Percentiles rank a stretch among this genome's conserved stretches.
Conservation (phyloP, 2,329 filamentous ascomycete genomes). For the Dactylellina cionopaga region DNA sequence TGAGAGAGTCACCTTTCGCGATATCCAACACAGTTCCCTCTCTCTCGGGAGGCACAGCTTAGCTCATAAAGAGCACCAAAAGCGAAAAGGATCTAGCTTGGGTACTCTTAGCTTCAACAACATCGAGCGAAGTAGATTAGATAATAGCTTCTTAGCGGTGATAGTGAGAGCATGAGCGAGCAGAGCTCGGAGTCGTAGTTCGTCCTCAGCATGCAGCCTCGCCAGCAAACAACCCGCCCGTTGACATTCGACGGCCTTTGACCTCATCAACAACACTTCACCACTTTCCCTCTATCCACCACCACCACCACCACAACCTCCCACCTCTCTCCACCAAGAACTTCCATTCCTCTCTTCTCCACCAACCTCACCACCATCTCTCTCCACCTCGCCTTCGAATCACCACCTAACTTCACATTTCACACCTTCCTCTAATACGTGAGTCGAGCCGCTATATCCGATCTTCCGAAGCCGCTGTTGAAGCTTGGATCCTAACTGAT, state of each 20-base stretch:
- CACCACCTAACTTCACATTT: slow-evolving; percentile 9
- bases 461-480: not conserved
- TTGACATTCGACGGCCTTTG: not conserved
- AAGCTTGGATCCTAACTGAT: slow-evolving; percentile 17
- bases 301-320: not conserved
- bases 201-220: not conserved
- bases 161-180: too few species aligned
- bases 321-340: not conserved
- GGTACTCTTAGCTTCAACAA: too few species aligned
- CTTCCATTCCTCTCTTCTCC: slow-evolving; percentile 14
- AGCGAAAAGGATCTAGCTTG: not conserved
- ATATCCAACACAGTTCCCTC: too few species aligned
- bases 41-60: not conserved
- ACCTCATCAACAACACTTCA: slow-evolving; percentile 21
- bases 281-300: not conserved
- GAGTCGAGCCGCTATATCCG: slow-evolving; percentile 1
- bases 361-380: not conserved
- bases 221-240: not conserved
- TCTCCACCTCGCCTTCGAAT: not conserved
- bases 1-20: too few species aligned
- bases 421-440: slow-evolving; percentile 13
- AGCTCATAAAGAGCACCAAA: not conserved
- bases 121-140: too few species aligned
- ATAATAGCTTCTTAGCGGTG: too few species aligned
- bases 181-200: not conserved